Evolutionary conservation across 352 stramenopile species (phyloP), one percentile per base, ranked within the genome.

Genomic region (Pythium inflatum): DNA sequence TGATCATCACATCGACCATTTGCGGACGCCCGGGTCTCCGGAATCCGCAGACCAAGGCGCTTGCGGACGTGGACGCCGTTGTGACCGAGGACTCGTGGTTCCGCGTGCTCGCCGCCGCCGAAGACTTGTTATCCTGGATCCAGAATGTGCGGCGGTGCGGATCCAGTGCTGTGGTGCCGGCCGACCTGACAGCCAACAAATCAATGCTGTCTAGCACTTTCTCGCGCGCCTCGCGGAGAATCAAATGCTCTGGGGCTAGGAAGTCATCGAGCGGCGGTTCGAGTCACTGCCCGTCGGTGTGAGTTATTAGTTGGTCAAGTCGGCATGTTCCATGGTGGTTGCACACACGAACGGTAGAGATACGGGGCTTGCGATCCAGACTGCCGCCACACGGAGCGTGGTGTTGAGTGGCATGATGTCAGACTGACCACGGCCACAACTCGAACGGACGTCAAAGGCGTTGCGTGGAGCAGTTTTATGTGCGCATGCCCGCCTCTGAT

Each of bases 1-100:
- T 55, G 7, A 27, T 64, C 18, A 64, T 64, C 22, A 24, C 41
- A 30, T 55, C 43, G 2, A 55, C 57, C 11, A 55, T 24, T 12
- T 55, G 43, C 45, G 57, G 57, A 13, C 25, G 43, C 20, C 57
- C 57, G 1, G 33, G 28, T 20, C 11, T 64, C 2, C n/a, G 3
- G 22, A 25, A 61, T 20, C 1, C 24, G 5, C 9, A 55, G n/a
- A n/a, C n/a, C n/a, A n/a, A n/a, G n/a, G n/a, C n/a, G n/a, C 18
- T 55, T 28, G 20, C n/a, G 0, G 27, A 51, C 1, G 41, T 64
- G 13, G 41, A 64, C 31, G 57, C 57, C 2, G 8, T 56, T 9
- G 43, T 64, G 28, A 40, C 30, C 20, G 57, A 64, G 22, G 57
- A 64, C 30, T 43, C 57, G 28, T 64, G 56, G 56, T 25, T 63